A percentile compares a stretch with the other conserved stretches of the same genome.
Evolutionary conservation across 2,329 filamentous ascomycete genomes (phyloP).

Genomic region (Penicillium sp.): DNA sequence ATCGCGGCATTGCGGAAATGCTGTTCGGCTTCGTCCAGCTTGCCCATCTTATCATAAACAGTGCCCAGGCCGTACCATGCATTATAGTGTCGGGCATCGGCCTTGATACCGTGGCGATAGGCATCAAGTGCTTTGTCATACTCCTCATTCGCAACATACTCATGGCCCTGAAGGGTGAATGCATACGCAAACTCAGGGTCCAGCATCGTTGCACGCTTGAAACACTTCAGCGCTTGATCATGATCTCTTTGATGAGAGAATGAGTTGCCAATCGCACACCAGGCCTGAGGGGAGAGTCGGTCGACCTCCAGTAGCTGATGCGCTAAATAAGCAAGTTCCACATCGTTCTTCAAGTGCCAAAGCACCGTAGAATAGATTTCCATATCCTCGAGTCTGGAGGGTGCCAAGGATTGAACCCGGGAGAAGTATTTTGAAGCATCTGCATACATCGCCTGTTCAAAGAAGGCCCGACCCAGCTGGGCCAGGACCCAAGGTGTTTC

Average conservation of each 20-base stretch:
- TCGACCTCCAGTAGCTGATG: conserved; percentile 86
- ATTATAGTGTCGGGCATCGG: conserved; percentile 90
- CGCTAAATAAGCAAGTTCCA: conserved; percentile 85
- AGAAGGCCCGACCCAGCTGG: conserved; percentile 85
- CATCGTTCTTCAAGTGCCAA: conserved; percentile 95
- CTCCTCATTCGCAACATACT: conserved; percentile 94
- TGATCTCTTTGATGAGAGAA: conserved; percentile 91
- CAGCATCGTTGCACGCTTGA: conserved; percentile 89
- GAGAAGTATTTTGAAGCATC: conserved; percentile 87
- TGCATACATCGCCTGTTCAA: conserved; percentile 82
- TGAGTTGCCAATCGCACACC: conserved; percentile 93
- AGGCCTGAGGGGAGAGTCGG: conserved; percentile 88
- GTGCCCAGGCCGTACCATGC: conserved; percentile 89
- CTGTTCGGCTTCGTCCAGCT: conserved; percentile 84
- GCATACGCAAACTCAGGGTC: conserved; percentile 91
- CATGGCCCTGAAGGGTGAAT: conserved; percentile 92
- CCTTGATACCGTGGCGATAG: conserved; percentile 81
- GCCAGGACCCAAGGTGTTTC: conserved; percentile 93
- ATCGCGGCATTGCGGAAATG: conserved; percentile 85
- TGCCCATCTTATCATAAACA: conserved; percentile 87
- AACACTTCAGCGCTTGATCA: conserved; percentile 90
- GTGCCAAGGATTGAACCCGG: conserved; percentile 74
- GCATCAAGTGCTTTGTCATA: conserved; percentile 90
- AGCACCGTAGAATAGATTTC: conserved; percentile 97
- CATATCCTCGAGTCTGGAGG: conserved; percentile 88